Percentiles rank a stretch among this genome's conserved stretches.
Evolutionary conservation across 2,329 filamentous ascomycete genomes (phyloP).

Genomic region (Stagonosporopsis chrysanthemi): DNA sequence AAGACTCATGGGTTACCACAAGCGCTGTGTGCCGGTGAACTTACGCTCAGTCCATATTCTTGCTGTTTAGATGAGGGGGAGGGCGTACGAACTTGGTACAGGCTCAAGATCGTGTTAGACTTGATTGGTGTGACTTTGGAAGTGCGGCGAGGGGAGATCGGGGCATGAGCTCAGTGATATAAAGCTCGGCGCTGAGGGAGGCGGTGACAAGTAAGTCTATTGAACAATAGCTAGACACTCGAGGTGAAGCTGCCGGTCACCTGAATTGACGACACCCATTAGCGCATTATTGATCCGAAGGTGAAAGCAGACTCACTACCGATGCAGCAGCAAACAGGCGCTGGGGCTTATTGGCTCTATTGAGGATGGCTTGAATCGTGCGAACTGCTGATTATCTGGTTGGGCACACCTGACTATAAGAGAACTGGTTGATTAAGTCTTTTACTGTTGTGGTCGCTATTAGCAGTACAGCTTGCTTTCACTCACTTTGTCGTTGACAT

Average conservation of each 20-base stretch:
- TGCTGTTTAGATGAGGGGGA: neutral
- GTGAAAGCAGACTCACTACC: conserved; percentile 18
- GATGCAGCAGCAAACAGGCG: neutral
- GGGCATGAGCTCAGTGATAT: neutral
- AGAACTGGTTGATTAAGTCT: neutral
- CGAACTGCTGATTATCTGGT: neutral
- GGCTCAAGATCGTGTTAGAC: neutral
- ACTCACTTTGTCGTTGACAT: neutral
- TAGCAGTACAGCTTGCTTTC: neutral
- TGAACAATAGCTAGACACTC: conserved; percentile 3
- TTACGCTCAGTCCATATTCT: conserved; percentile 1
- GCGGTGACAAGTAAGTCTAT: neutral
- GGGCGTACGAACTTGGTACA: neutral
- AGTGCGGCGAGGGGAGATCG: neutral
- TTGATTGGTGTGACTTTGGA: neutral
- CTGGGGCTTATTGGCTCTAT: neutral
- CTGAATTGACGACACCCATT: neutral
- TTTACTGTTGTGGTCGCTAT: neutral
- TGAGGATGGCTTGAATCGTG: no score
- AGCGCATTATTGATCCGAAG: neutral
- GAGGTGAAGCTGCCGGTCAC: conserved; percentile 23
- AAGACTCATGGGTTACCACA: neutral
- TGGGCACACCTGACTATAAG: neutral
- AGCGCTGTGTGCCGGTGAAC: neutral
- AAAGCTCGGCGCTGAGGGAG: neutral